Evolutionary conservation across 192 early-diverging fungal genomes (phyloP).

Genomic region (Mortierella alpina): DNA sequence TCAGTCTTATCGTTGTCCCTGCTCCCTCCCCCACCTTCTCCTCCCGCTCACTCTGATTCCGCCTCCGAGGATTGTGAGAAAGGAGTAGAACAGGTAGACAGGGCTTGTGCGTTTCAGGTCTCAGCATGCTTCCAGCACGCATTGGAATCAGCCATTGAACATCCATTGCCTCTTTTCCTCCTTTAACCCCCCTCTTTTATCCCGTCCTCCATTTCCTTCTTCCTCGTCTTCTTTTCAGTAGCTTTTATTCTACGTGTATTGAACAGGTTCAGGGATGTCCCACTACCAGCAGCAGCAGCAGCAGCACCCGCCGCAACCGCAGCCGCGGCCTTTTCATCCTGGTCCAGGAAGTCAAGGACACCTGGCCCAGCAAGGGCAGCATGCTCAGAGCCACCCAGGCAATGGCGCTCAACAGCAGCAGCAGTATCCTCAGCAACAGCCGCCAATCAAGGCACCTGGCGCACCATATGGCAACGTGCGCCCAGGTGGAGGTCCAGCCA

Average conservation of each 20-base stretch:
- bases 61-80: background rate
- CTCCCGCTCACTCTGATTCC: too few relatives aligned
- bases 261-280: conserved; percentile 1
- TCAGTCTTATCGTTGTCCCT: too few relatives aligned
- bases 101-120: background rate
- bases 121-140: background rate
- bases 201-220: background rate
- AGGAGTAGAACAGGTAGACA: background rate
- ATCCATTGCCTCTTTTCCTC: too few relatives aligned
- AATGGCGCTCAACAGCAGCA: conserved; percentile 17
- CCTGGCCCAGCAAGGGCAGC: conserved; percentile 12
- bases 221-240: background rate
- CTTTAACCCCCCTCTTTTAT: too few relatives aligned
- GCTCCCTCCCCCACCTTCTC: too few relatives aligned
- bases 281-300: background rate
- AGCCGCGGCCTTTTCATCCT: background rate
- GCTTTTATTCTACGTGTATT: background rate
- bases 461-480: conserved; percentile 9
- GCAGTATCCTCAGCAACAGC: conserved; percentile 2
- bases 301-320: background rate
- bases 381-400: conserved; percentile 5
- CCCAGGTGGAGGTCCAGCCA: conserved; percentile 14
- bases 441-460: conserved; percentile 21
- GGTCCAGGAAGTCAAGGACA: conserved; percentile 15
- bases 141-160: too few relatives aligned